These are phyloP conservation scores for Arthrobotrys sinensis DNA, from an alignment of 2,329 filamentous ascomycete genomes.

Conservation along the genomic window DNA sequence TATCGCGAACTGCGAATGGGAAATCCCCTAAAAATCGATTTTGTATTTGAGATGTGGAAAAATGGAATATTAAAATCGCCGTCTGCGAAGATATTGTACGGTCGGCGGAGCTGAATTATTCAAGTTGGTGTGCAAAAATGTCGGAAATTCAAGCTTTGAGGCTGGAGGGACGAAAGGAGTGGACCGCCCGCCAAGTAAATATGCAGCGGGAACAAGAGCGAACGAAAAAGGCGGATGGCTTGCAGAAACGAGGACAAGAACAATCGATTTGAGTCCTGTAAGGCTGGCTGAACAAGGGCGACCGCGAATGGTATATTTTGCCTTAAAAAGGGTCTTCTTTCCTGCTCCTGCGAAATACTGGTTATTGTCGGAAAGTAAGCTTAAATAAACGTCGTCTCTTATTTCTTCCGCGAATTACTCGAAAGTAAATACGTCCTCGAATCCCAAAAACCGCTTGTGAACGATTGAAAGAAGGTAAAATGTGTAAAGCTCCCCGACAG, in stretches of 20 bases:
- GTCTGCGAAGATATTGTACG: not conserved
- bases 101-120: slow-evolving; percentile 8
- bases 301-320: slow-evolving; percentile 13
- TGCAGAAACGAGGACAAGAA: slow-evolving; percentile 12
- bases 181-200: slow-evolving; percentile 19
- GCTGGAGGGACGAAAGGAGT: not conserved
- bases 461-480: slow-evolving; percentile 31
- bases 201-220: slow-evolving; percentile 7
- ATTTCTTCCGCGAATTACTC: slow-evolving; percentile 12
- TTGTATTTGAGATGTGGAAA: not conserved
- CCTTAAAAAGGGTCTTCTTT: slow-evolving; percentile 6
- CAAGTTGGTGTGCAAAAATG: not conserved
- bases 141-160: slow-evolving; percentile 1
- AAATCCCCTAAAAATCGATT: not conserved
- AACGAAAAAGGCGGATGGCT: slow-evolving; percentile 16
- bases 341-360: slow-evolving; percentile 6
- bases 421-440: slow-evolving; percentile 18
- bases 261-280: slow-evolving; percentile 15
- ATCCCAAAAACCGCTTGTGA: slow-evolving; percentile 12
- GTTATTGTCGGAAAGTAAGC: slow-evolving; percentile 17
- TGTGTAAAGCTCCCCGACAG: not conserved
- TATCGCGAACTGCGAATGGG: not conserved
- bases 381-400: slow-evolving; percentile 14
- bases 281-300: slow-evolving; percentile 30
- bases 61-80: not conserved